These are phyloP conservation scores for Mycosarcoma mackinlayi DNA, from an alignment of 1,284 basidiomycete species.

Conservation along the genomic window DNA sequence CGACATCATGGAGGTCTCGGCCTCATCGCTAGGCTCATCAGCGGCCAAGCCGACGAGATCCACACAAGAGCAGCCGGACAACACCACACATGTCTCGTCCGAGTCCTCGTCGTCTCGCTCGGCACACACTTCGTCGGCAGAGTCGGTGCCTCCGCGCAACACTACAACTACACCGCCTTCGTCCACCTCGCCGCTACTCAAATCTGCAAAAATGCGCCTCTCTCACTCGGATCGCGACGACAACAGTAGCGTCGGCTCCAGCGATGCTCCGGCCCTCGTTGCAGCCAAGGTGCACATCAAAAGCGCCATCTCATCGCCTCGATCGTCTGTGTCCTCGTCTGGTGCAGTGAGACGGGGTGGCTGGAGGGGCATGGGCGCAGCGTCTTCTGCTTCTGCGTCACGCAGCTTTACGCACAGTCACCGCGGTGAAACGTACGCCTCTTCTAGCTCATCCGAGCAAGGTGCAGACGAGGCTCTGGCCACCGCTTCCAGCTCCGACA, in stretches of 20 bases:
- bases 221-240: conserved; percentile 35
- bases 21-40: conserved; percentile 9
- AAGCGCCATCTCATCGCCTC: conserved; percentile 48
- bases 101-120: conserved; percentile 32
- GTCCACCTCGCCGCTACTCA: conserved; percentile 24
- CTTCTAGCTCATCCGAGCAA: conserved; percentile 32
- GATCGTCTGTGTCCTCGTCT: conserved; percentile 45
- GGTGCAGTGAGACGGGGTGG: conserved; percentile 43
- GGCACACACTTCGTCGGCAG: conserved; percentile 24
- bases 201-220: conserved; percentile 26
- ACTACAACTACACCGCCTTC: conserved; percentile 11
- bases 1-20: conserved; percentile 17
- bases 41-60: conserved; percentile 1
- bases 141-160: conserved; percentile 11
- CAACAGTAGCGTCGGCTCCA: conserved; percentile 43
- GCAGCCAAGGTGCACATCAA: conserved; percentile 43
- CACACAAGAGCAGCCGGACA: conserved; percentile 10
- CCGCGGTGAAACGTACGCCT: conserved; percentile 24
- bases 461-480: conserved; percentile 21
- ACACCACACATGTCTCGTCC: conserved; percentile 17
- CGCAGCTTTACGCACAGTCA: conserved; percentile 33
- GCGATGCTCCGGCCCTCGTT: conserved; percentile 20
- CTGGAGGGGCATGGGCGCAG: conserved; percentile 40
- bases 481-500: conserved; percentile 1
- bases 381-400: conserved; percentile 25